Evolutionary conservation across 176 grass and related monocot species (phyloP).

Genomic region (Poa pratensis): DNA sequence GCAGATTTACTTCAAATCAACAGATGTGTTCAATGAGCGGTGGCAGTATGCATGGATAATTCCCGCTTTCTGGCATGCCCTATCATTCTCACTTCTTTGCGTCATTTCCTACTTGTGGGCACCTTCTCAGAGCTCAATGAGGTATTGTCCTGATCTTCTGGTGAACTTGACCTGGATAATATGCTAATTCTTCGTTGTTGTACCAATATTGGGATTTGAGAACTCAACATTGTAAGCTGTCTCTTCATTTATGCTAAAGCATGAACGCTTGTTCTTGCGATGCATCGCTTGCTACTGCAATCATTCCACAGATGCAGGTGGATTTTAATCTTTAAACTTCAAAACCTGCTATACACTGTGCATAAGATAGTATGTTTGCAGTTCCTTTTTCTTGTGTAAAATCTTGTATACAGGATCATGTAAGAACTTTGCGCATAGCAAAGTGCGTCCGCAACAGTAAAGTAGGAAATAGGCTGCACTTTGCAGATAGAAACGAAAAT

Average conservation of each 20-base stretch:
- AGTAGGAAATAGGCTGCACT: background rate
- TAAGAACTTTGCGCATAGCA: slow-evolving; percentile 26
- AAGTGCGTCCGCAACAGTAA: background rate
- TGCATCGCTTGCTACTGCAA: background rate
- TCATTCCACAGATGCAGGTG: background rate
- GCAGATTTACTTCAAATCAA: slow-evolving; percentile 98
- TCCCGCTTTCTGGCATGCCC: slow-evolving; percentile 97
- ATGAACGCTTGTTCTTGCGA: background rate
- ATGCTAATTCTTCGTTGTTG: background rate
- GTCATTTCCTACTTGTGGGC: slow-evolving; percentile 94
- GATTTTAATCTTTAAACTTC: background rate
- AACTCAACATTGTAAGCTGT: background rate
- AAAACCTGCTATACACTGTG: background rate
- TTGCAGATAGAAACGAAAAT: slow-evolving; percentile 18
- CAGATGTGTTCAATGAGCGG: slow-evolving; percentile 89
- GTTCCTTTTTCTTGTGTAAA: background rate
- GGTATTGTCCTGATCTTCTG: slow-evolving; percentile 49
- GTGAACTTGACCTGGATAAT: slow-evolving; percentile 34
- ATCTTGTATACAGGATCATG: slow-evolving; percentile 15
- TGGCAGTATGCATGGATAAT: slow-evolving; percentile 98
- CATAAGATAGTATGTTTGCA: background rate
- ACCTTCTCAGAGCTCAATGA: slow-evolving; percentile 91
- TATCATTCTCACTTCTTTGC: slow-evolving; percentile 94
- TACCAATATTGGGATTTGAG: background rate
- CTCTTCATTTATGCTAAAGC: background rate